Percentiles rank a stretch among this genome's conserved stretches.
These are phyloP conservation scores for Fragosphaeria purpurea DNA, from an alignment of 2,329 filamentous ascomycete species.

Conservation along the genomic window DNA sequence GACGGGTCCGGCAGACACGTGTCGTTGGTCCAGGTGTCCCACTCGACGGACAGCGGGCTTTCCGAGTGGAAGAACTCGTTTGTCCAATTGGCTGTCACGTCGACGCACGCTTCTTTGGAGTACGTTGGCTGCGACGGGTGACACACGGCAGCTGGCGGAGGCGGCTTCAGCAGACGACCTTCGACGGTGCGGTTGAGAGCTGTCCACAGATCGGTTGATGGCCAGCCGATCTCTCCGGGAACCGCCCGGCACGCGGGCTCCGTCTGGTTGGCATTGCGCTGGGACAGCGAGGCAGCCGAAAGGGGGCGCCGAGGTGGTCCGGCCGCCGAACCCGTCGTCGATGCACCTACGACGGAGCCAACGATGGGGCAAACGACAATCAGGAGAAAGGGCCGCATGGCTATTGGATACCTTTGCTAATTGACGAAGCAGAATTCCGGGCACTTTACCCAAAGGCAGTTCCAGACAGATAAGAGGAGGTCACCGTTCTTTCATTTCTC, in stretches of 20 bases:
- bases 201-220: conserved; percentile 1
- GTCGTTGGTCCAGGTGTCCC: conserved; percentile 38
- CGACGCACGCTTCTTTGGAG: not conserved
- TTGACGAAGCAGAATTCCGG: no score
- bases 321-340: no score
- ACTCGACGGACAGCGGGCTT: conserved; percentile 26
- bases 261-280: not conserved
- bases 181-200: conserved; percentile 6
- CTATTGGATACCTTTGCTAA: no score
- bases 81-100: conserved; percentile 1
- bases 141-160: conserved; percentile 4
- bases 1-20: conserved; percentile 35
- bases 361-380: no score
- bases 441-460: no score
- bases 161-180: conserved; percentile 7
- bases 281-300: not conserved
- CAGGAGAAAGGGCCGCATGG: no score
- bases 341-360: no score
- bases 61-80: conserved; percentile 26
- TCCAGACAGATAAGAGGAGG: no score
- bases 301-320: not conserved
- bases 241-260: conserved; percentile 1
- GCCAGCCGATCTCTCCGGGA: conserved; percentile 4
- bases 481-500: no score
- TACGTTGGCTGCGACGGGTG: conserved; percentile 6